Evolutionary conservation across 2,329 filamentous ascomycete genomes (phyloP).

Genomic region (Penicillium fuscoglaucum): DNA sequence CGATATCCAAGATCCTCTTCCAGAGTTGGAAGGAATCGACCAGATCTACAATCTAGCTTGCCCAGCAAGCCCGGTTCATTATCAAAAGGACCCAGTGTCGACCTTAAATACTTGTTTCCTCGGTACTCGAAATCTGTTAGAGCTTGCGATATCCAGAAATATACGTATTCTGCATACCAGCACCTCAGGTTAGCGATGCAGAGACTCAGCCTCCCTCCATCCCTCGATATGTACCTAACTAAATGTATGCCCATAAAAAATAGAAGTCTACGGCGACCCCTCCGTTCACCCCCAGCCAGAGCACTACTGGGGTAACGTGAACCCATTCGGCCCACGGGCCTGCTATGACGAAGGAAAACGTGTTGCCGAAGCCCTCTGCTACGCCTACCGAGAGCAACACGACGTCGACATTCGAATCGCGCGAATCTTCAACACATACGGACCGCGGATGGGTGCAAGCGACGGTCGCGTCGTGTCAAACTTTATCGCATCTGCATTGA

Average conservation of each 20-base stretch:
- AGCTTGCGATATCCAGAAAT: constrained; percentile 30
- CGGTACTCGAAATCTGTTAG: constrained; percentile 35
- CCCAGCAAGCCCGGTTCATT: constrained; percentile 35
- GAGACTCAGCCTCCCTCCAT: neutral
- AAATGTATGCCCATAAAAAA: neutral
- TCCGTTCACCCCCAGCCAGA: constrained; percentile 33
- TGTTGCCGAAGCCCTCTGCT: constrained; percentile 42
- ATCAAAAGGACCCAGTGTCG: constrained; percentile 33
- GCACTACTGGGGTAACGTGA: constrained; percentile 44
- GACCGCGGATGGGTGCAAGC: constrained; percentile 32
- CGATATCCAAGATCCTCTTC: constrained; percentile 14
- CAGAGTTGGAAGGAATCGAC: constrained; percentile 21
- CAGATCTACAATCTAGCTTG: constrained; percentile 39
- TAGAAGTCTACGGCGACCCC: constrained; percentile 35
- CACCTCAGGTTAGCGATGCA: constrained; percentile 27
- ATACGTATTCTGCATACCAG: constrained; percentile 33
- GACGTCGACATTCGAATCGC: constrained; percentile 33
- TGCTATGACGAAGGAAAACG: constrained; percentile 49
- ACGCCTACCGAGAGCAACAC: constrained; percentile 31
- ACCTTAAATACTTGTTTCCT: constrained; percentile 35
- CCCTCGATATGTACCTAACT: neutral
- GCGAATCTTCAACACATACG: constrained; percentile 39
- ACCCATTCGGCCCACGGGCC: constrained; percentile 43
- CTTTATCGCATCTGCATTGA: constrained; percentile 33
- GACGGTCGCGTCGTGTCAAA: constrained; percentile 38